Base-by-base conservation (phyloP, 2,329 filamentous ascomycete species). In the Nemania bipapillata region DNA sequence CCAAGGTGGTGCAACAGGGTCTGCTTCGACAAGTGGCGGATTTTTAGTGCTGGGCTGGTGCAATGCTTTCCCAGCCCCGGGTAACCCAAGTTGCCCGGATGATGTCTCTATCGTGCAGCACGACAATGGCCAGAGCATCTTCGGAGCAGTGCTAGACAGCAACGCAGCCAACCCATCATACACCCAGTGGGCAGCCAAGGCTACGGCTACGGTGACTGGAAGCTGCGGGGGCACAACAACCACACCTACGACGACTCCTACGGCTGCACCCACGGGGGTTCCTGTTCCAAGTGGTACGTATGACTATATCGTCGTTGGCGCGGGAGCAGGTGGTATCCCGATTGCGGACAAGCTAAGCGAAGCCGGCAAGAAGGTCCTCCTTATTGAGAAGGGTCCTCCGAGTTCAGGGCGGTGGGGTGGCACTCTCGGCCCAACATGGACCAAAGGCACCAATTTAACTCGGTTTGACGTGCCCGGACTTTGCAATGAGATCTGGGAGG, bases 391-490 rank as follows among this genome's bases (percentile, higher is more conserved):
- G 75, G 86, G 86, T 0, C 86, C 87, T 11, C 81, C 85, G 56
- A 91, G 89, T 9, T 87, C 90, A 2, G 89, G 86, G n/a, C 83
- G 87, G 70, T 91, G 89, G 81, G 86, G 88, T 32, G 89, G 90
- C 8, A 86, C 81, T 37, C 83, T 90, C 80, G 86, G 84, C 65
- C 87, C 89, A 0, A 78, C 80, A 1, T 93, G 91, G 91, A 83
- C 89, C 17, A 79, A 85, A 40, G 86, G 85, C 40, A 87, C 86
- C 20, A 87, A 88, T 42, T 77, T 92, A 37, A 92, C 90, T 6
- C 88, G 90, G 56, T 92, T 92, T 73, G 90, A 92, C 74, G 86
- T 92, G 4, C 90, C 90, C 0, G 89, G 90, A 63, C 86, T 92
- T 67, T 91, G 89, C 78, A 92, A 92, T 77, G 83, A 91, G 79